Base-by-base conservation (phyloP, 164 flowering plant species). In the Hamamelis virginiana region DNA sequence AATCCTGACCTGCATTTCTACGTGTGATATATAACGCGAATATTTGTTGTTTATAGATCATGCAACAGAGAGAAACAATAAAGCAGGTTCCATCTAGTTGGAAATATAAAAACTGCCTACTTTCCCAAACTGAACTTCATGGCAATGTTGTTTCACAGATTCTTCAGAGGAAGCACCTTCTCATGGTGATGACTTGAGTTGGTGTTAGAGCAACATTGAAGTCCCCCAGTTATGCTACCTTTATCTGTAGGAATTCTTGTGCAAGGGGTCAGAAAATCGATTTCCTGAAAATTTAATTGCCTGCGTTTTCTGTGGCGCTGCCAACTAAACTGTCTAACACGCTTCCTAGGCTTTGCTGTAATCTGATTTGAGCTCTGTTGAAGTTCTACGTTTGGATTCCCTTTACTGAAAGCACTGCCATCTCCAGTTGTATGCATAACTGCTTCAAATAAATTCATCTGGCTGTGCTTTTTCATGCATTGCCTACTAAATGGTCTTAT, bases 241-340 rank as follows among this genome's bases (percentile, higher is more conserved):
- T 65, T 28, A 33, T 60, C 68, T 9, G 21, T 14, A 27, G 0
- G 10, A 47, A 44, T 22, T 23, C 4, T 67, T 28, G 38, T 22
- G 38, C 51, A 74, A 62, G 71, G 65, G 25, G 28, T 64, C 70
- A 64, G 19, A 41, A 52, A 45, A 21, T 9, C 21, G n/a, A 45
- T 21, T 23, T 65, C 79, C 60, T 52, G 65, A 66, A 16, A 45
- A 59, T 63, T 56, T 43, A 75, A 18, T 51, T 60, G 67, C 75
- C 72, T 80, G 15, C 74, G 74, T 67, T 80, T 84, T 73, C 77
- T 79, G 9, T 66, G 66, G 15, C 88, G 85, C 76, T 84, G 87
- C 89, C 86, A 85, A 47, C 80, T 66, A 72, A 64, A 79, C 38
- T 67, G 70, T 65, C 87, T 80, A 50, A 3, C 59, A 52, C 73